phyloP scores from a whole-genome alignment of 1,139 yeast genomes.

The Lodderomyces orthopsilosis region DNA sequence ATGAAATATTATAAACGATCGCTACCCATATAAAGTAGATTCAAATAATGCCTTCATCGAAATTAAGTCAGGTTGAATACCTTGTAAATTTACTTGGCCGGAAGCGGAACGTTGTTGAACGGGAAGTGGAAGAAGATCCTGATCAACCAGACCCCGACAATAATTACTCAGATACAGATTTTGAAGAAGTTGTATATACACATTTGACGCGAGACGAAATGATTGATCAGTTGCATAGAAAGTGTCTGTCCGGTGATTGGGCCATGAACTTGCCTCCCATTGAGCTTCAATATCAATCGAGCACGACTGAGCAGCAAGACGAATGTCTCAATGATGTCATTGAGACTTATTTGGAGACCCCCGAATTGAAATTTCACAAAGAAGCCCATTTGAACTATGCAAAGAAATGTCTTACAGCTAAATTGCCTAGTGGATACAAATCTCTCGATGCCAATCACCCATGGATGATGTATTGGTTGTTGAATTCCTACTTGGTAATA shows the following conservation, averaged over 20 bases:
- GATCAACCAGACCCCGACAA: neutral
- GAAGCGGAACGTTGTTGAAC: slow-evolving; percentile 7
- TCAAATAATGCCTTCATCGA: neutral
- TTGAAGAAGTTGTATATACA: slow-evolving; percentile 2
- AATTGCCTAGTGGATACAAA: slow-evolving; percentile 48
- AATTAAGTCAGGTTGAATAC: slow-evolving; percentile 7
- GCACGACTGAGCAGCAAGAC: slow-evolving; percentile 39
- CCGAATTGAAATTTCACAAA: slow-evolving; percentile 14
- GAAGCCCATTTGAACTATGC: slow-evolving; percentile 20
- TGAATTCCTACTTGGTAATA: slow-evolving; percentile 42
- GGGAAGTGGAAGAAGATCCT: neutral
- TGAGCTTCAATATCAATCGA: slow-evolving; percentile 19
- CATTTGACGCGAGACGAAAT: slow-evolving; percentile 4
- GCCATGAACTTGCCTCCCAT: slow-evolving; percentile 1
- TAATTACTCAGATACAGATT: slow-evolving; percentile 1
- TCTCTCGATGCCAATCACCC: slow-evolving; percentile 83
- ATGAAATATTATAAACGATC: neutral
- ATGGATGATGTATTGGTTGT: slow-evolving; percentile 87
- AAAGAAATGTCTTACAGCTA: slow-evolving; percentile 31
- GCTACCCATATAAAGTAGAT: neutral
- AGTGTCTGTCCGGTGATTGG: neutral
- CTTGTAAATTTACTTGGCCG: slow-evolving; percentile 9
- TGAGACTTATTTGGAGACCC: slow-evolving; percentile 15
- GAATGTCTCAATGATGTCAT: slow-evolving; percentile 38
- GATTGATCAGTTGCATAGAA: slow-evolving; percentile 4